phyloP scores from a whole-genome alignment of 495 filamentous ascomycete genomes.

The Cenococcum geophilum region DNA sequence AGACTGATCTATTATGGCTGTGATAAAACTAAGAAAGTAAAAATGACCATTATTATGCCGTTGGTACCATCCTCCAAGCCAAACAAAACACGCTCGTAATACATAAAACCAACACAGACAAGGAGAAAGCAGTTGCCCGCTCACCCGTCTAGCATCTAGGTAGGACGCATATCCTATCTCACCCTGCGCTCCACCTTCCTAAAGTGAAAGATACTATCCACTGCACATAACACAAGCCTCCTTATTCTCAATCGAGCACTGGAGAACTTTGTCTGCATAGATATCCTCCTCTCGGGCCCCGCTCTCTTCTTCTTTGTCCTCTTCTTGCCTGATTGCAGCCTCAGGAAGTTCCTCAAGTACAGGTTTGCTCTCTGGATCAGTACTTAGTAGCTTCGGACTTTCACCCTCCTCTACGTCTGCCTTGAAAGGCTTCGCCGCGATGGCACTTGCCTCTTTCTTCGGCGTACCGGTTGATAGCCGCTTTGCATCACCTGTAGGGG shows the following conservation, averaged over 20 bases:
- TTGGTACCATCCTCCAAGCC: no score
- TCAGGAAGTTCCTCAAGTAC: slow-evolving; percentile 52
- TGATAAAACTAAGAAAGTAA: no score
- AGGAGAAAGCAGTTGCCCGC: neutral
- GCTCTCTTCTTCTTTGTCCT: slow-evolving; percentile 61
- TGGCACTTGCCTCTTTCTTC: slow-evolving; percentile 35
- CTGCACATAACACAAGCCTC: slow-evolving; percentile 89
- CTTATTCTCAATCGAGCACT: slow-evolving; percentile 89
- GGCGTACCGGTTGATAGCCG: slow-evolving; percentile 31
- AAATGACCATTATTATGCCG: no score
- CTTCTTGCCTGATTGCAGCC: slow-evolving; percentile 45
- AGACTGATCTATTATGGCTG: no score
- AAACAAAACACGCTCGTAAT: no score
- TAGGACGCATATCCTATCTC: no score
- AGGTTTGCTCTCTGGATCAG: slow-evolving; percentile 54
- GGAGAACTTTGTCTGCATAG: slow-evolving; percentile 82
- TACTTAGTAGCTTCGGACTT: slow-evolving; percentile 66
- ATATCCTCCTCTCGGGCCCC: slow-evolving; percentile 76
- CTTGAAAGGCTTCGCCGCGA: slow-evolving; percentile 53
- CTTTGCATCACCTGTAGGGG: slow-evolving; percentile 44
- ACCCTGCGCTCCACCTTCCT: neutral
- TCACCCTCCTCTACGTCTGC: slow-evolving; percentile 65
- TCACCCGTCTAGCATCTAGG: neutral
- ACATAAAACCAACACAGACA: no score
- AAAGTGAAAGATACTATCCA: slow-evolving; percentile 44